Evolutionary conservation across 495 filamentous ascomycete species (phyloP), one percentile per base, ranked within the genome.

Genomic region (Trichoderma orchidacearum): DNA sequence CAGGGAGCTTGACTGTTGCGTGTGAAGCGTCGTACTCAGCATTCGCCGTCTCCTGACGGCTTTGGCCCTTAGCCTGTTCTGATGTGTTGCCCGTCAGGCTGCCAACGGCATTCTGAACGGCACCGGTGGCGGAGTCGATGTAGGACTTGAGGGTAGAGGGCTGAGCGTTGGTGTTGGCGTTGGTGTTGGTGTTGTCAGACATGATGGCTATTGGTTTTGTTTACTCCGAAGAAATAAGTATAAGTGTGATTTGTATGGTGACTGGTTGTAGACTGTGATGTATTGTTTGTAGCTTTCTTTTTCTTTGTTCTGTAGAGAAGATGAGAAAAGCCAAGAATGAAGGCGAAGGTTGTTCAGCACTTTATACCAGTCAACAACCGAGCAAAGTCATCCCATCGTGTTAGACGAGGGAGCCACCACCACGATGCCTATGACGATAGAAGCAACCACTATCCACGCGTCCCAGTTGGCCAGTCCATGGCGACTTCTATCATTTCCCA

Each of bases 81-180:
- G 73, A 70, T 8, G 75, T 73, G 70, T 72, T 85, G 69, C 92
- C 92, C n/a, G 87, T 89, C 38, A 94, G 53, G 58, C 74, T 74
- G 54, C 89, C 87, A 38, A 94, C 60, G 41, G 75, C 80, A 55
- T 77, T 85, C 70, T 95, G 89, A 54, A 81, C 82, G 36, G 81
- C 67, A 56, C 86, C 89, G 45, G 80, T 77, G 63, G 86, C 86
- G n/a, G 76, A 78, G 78, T 95, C 89, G 58, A 90, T 68, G 75
- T 85, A 85, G 53, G 87, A 86, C 77, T 90, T 79, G 66, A 88
- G 74, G 59, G 88, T 92, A 55, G 89, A 94, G 50, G 85, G 79
- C 68, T 84, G 79, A 61, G 79, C 75, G 73, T 79, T 75, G 41
- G 41, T 12, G 41, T 48, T 53, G 68, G n/a, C n/a, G n/a, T 84